Evolutionary conservation across 2,329 filamentous ascomycete species (phyloP).

Genomic region (Aspergillus sp.): DNA sequence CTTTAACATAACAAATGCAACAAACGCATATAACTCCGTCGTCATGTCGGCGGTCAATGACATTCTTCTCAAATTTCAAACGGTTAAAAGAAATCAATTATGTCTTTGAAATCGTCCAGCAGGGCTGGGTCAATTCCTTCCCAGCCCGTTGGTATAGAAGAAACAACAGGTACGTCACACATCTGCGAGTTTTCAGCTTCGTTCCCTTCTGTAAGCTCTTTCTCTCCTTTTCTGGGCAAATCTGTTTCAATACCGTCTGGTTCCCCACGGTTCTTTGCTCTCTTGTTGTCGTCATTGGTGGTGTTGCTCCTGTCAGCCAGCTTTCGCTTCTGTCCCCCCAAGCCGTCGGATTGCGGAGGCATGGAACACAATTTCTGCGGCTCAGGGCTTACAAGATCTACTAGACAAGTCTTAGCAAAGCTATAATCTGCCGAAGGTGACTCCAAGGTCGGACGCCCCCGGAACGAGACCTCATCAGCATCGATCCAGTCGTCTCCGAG

Average conservation of each 20-base stretch:
- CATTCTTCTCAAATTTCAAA: not conserved
- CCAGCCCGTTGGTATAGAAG: conserved; percentile 23
- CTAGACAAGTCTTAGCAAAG: not conserved
- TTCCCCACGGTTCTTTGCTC: not conserved
- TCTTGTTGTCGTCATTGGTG: not conserved
- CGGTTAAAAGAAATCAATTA: conserved; percentile 38
- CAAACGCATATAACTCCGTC: not conserved
- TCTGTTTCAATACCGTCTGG: no score
- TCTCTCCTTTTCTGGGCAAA: not conserved
- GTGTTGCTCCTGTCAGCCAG: not conserved
- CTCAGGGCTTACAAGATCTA: not conserved
- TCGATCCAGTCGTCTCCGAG: not conserved
- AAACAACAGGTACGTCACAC: not conserved
- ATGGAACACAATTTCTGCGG: not conserved
- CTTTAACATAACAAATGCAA: not conserved
- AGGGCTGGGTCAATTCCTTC: conserved; percentile 39
- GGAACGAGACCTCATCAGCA: not conserved
- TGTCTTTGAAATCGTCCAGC: conserved; percentile 41
- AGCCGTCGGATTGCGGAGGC: not conserved
- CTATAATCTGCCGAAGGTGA: not conserved
- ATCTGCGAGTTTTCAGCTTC: not conserved
- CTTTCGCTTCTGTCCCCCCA: conserved; percentile 2
- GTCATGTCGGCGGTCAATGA: not conserved
- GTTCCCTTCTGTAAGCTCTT: not conserved
- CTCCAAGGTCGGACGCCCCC: not conserved